Conservation (phyloP, 2,329 filamentous ascomycete species). For the Samsoniella hepiali region DNA sequence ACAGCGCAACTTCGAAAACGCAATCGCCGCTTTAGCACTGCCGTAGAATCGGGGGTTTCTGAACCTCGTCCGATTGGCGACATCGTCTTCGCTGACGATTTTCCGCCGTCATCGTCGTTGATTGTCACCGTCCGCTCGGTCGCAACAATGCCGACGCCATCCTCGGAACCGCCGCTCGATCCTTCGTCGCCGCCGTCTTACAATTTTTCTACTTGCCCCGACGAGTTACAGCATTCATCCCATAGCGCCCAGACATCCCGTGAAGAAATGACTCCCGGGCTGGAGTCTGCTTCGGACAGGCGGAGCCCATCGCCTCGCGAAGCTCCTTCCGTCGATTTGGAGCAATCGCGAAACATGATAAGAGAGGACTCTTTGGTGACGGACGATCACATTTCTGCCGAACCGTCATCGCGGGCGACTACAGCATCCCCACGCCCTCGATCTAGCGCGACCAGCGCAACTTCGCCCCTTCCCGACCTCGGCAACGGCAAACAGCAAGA, state of each 20-base stretch:
- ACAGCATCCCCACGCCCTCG: conserved; percentile 44
- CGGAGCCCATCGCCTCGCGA: conserved; percentile 12
- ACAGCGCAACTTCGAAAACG: not conserved
- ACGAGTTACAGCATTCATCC: conserved; percentile 34
- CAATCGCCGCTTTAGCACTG: not conserved
- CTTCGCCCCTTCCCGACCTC: conserved; percentile 32
- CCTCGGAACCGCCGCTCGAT: conserved; percentile 39
- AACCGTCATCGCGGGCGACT: conserved; percentile 37
- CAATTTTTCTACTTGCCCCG: conserved; percentile 43
- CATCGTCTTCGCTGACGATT: not conserved
- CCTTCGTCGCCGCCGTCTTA: conserved; percentile 37
- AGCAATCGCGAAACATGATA: conserved; percentile 22
- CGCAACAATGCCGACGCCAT: conserved; percentile 45
- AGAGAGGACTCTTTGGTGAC: conserved; percentile 27
- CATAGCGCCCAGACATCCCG: conserved; percentile 28
- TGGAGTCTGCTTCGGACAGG: conserved; percentile 17
- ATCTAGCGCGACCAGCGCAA: conserved; percentile 32
- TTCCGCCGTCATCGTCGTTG: conserved; percentile 21
- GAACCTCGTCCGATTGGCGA: not conserved
- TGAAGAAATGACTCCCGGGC: conserved; percentile 22
- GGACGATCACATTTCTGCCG: conserved; percentile 27
- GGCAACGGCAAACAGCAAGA: conserved; percentile 33
- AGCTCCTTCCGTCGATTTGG: conserved; percentile 7
- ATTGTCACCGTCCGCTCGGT: conserved; percentile 17
- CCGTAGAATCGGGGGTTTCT: not conserved